phyloP scores from a whole-genome alignment of 78 protist species.

The slime mould (Dictyostelium discoideum) region DNA sequence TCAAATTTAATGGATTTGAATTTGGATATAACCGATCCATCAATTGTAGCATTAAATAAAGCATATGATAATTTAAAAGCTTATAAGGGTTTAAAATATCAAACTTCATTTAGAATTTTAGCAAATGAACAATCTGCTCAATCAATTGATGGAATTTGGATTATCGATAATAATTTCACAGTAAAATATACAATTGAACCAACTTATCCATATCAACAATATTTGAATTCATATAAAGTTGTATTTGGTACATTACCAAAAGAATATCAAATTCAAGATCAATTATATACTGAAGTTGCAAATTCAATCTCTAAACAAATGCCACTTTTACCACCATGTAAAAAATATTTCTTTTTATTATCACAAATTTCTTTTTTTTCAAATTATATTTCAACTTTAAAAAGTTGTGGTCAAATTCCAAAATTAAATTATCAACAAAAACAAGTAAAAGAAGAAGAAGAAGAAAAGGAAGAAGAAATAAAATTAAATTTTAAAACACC shows the following conservation, averaged over 20 bases:
- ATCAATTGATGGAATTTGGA: slow-evolving; percentile 17
- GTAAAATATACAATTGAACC: slow-evolving; percentile 45
- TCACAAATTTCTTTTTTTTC: slow-evolving; percentile 29
- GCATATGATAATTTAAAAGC: slow-evolving; percentile 4
- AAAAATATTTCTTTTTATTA: not conserved
- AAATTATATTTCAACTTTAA: slow-evolving; percentile 16
- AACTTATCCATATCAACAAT: slow-evolving; percentile 12
- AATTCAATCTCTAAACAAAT: slow-evolving; percentile 18
- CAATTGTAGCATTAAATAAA: not conserved
- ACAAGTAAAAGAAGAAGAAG: not conserved
- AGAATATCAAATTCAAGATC: slow-evolving; percentile 21
- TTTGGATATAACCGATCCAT: not conserved
- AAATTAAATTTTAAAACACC: slow-evolving; percentile 1
- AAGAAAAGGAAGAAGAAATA: not conserved
- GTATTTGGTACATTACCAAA: slow-evolving; percentile 21
- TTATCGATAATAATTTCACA: slow-evolving; percentile 12
- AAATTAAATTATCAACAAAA: not conserved
- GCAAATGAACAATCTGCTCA: slow-evolving; percentile 20
- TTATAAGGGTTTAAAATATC: slow-evolving; percentile 2
- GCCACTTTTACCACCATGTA: slow-evolving; percentile 41
- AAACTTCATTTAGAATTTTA: slow-evolving; percentile 40
- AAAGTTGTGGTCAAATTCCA: slow-evolving; percentile 27
- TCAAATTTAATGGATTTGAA: too few relatives aligned
- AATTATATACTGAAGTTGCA: slow-evolving; percentile 20
- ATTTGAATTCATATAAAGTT: not conserved